A percentile compares a stretch with the other conserved stretches of the same genome.
These are phyloP conservation scores for Solanum neorickii DNA, from an alignment of 257 asterid genomes.

Conservation along the genomic window DNA sequence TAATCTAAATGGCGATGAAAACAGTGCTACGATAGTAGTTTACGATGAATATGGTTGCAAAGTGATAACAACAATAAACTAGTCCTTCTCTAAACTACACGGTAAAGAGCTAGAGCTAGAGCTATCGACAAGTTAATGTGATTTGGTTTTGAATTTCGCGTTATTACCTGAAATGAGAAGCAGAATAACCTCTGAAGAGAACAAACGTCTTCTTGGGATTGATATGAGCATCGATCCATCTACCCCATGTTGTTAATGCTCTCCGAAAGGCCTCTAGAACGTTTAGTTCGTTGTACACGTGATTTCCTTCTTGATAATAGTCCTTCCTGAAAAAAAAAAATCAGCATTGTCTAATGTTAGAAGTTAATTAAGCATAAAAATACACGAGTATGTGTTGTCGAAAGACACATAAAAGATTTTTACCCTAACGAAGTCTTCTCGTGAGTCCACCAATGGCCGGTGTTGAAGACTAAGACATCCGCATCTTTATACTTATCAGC, in stretches of 20 bases:
- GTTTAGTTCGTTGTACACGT: slow-evolving; percentile 36
- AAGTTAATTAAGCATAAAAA: not conserved
- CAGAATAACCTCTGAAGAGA: slow-evolving; percentile 62
- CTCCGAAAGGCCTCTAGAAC: slow-evolving; percentile 51
- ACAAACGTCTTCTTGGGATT: slow-evolving; percentile 38
- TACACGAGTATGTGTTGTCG: not conserved
- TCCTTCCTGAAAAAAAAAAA: slow-evolving; percentile 35
- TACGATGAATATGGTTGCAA: not conserved
- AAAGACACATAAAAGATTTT: not conserved
- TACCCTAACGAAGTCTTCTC: slow-evolving; percentile 75
- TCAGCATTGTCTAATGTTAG: not conserved
- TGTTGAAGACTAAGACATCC: slow-evolving; percentile 56
- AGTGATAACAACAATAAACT: not conserved
- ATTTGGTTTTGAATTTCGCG: not conserved
- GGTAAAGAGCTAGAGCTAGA: not conserved
- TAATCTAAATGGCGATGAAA: not conserved
- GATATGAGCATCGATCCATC: slow-evolving; percentile 57
- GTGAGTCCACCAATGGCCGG: slow-evolving; percentile 91
- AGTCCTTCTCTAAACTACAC: not conserved
- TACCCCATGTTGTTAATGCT: slow-evolving; percentile 69
- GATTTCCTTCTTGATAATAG: slow-evolving; percentile 75
- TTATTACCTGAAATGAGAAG: slow-evolving; percentile 57
- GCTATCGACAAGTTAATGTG: not conserved
- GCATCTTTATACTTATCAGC: slow-evolving; percentile 48
- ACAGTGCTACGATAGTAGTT: not conserved